Percentiles rank a stretch among this genome's conserved stretches.
Conservation (phyloP, 2,329 filamentous ascomycete genomes). For the Harringtonia lauricola region DNA sequence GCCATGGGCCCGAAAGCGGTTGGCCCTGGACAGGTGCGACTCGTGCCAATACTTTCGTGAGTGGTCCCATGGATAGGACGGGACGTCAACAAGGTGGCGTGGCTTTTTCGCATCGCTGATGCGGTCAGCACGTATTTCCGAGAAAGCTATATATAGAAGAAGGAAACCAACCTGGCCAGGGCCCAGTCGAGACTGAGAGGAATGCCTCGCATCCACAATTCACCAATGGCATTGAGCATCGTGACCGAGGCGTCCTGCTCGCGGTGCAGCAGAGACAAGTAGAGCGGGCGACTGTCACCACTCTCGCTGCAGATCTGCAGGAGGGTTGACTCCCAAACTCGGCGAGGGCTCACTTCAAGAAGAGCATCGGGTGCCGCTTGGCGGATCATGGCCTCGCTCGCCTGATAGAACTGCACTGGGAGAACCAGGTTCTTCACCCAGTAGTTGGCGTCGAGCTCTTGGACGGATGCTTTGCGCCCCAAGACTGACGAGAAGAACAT, state of each 20-base stretch:
- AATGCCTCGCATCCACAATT: slow-evolving; percentile 9
- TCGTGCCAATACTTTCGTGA: slow-evolving; percentile 27
- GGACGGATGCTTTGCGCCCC: slow-evolving; percentile 5
- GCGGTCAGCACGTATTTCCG: too few species aligned
- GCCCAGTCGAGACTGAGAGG: slow-evolving; percentile 5
- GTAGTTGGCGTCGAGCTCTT: slow-evolving; percentile 12
- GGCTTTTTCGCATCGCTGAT: neutral
- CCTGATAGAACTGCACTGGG: slow-evolving; percentile 21
- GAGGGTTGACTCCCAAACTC: slow-evolving; percentile 9
- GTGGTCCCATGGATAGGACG: slow-evolving; percentile 30
- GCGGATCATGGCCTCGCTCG: slow-evolving; percentile 11
- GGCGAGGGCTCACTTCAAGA: slow-evolving; percentile 12
- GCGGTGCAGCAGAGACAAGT: slow-evolving; percentile 9
- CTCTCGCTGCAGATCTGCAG: slow-evolving; percentile 2
- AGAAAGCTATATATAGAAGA: neutral
- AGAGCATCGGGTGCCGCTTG: slow-evolving; percentile 4
- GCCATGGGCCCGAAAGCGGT: slow-evolving; percentile 17
- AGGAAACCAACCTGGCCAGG: neutral
- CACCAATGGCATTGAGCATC: slow-evolving; percentile 3
- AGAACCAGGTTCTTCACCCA: slow-evolving; percentile 25
- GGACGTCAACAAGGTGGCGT: slow-evolving; percentile 21
- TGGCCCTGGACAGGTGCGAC: slow-evolving; percentile 19
- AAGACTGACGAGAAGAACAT: slow-evolving; percentile 15
- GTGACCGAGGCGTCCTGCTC: slow-evolving; percentile 6
- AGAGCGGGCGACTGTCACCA: neutral